A percentile compares a stretch with the other conserved stretches of the same genome.
phyloP scores from a whole-genome alignment of 176 grass and related monocot species.

The Tillandsia leiboldiana region DNA sequence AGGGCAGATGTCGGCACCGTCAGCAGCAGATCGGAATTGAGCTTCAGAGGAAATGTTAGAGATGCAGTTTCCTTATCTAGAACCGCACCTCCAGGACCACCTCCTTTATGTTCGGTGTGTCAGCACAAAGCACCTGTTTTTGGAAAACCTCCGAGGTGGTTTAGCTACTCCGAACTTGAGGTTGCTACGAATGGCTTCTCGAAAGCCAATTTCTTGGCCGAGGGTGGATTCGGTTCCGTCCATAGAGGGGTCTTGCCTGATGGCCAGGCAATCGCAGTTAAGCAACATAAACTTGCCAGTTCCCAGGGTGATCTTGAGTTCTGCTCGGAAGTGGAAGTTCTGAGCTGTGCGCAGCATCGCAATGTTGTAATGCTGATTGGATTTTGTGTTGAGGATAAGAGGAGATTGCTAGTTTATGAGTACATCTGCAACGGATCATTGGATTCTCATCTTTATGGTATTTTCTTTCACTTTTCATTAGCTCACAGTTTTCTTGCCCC shows the following conservation, averaged over 20 bases:
- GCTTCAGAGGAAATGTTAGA: constrained; percentile 76
- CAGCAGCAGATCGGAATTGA: constrained; percentile 67
- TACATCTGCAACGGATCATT: constrained; percentile 98
- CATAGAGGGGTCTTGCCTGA: constrained; percentile 84
- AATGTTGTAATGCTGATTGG: constrained; percentile 99
- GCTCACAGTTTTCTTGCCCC: background rate
- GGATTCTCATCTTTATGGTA: constrained; percentile 98
- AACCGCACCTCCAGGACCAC: constrained; percentile 77
- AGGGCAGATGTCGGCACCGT: constrained; percentile 55
- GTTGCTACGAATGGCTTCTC: constrained; percentile 90
- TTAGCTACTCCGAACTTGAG: constrained; percentile 86
- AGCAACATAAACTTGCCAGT: constrained; percentile 98
- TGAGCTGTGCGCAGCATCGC: constrained; percentile 96
- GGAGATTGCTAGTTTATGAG: constrained; percentile 92
- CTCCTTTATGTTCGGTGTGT: constrained; percentile 92
- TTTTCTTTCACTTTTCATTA: background rate
- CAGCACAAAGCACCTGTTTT: constrained; percentile 96
- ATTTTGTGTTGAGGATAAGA: constrained; percentile 95
- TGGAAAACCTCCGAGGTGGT: constrained; percentile 95
- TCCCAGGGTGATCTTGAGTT: constrained; percentile 94
- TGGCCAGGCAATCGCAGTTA: constrained; percentile 94
- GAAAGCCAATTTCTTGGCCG: constrained; percentile 92
- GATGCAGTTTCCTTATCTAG: constrained; percentile 75
- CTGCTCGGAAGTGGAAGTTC: constrained; percentile 95
- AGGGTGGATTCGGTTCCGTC: constrained; percentile 98